Evolutionary conservation across 2,329 filamentous ascomycete species (phyloP), one percentile per base, ranked within the genome.

Genomic region (Diaporthe helianthi): DNA sequence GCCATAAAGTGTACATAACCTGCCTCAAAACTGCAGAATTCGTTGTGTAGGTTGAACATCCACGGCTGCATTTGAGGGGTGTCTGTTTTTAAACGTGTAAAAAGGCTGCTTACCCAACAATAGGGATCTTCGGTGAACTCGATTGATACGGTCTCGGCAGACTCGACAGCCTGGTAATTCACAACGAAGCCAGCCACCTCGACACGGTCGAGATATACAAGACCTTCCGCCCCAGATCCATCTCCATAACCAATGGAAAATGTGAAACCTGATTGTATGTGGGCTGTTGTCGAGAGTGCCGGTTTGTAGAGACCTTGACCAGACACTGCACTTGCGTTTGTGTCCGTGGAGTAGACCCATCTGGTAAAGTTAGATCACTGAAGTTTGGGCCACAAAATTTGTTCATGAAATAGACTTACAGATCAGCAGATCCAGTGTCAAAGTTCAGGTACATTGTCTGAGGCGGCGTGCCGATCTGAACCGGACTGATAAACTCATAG

Each of bases 371-470:
- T 1, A 8, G 10, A 9, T 47, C 5, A 47, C 3, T 5, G 15
- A 33, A 36, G 1, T 10, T 33, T 4, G 7, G 26, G 19, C 10
- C 26, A 12, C n/a, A 2, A 41, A 2, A 4, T 22, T 19, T 1
- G 2, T 22, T 1, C 1, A 38, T 15, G 13, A n/a, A n/a, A 15
- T 4, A 33, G 19, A n/a, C 65, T 67, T 51, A 67, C 84, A 92
- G 82, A 79, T 92, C 90, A 52, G 89, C 83, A 66, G 87, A 90
- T 31, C 89, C 90, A 46, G 89, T 91, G 75, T 92, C 90, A 73
- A 92, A 87, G 76, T 91, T 87, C 72, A 92, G 80, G 72, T 86
- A 85, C 75, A 92, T 73, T 6, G 82, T 88, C 72, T 86, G 85
- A 19, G 78, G 74, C 44, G 79, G 79, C 6, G 73, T 83, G 68